Evolutionary conservation across 179 eudicot genomes (phyloP), one percentile per base, ranked within the genome.

Genomic region (Drosera spatulata): DNA sequence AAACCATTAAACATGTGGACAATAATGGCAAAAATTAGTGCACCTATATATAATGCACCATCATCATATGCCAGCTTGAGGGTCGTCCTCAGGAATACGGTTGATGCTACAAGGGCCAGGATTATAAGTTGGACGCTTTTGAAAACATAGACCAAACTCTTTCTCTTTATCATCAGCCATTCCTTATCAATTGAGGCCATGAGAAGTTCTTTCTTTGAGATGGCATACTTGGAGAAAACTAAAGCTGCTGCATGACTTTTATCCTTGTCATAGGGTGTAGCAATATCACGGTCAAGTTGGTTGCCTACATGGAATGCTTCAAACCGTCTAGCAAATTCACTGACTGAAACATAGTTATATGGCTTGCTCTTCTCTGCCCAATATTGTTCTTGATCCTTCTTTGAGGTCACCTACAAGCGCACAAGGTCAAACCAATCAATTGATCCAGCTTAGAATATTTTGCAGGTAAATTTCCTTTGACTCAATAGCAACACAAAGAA

Each of bases 1-100:
- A 85, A 90, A 0, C 96, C 99, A 69, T 90, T 94, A 66, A 94
- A 94, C 85, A 85, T 90, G 71, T 90, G 85, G 7, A 78, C 68
- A 5, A 94, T 76, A 39, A 90, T 77, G 51, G 78, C 60, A 53
- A 89, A 94, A 55, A 89, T 60, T 15, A 94, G 77, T 4, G 97
- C 97, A 38, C 99, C 99, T 58, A 94, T 68, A 68, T 72, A 94
- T 0, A 85, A 6, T 0, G 82, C 87, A 1, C 99, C 99, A 52
- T 84, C 95, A 41, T 66, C 86, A 50, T 76, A 73, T 2, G 79
- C 62, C 65, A 77, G 83, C 95, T 90, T 80, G 45, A 55, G 60
- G 2, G 78, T 58, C 41, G 85, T 75, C 60, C 97, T 67, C 7
- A 87, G 52, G 58, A 86, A 94, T 39, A 90, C 87, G 0, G 99